Base-by-base conservation (phyloP, 2,329 filamentous ascomycete genomes). In the Penicillium sumatraense region DNA sequence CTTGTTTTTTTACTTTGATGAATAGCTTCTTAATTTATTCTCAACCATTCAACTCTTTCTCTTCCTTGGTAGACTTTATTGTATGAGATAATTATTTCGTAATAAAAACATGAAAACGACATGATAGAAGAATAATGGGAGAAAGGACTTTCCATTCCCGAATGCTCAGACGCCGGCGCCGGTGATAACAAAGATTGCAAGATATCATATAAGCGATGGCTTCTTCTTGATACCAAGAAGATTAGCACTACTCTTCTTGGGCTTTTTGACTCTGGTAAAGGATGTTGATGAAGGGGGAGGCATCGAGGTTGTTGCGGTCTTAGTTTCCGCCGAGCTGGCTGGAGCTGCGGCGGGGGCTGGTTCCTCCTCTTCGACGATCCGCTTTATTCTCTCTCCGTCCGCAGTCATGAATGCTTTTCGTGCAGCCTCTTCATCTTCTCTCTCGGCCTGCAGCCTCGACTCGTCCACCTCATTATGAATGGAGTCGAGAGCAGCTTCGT, bases 161-260 rank as follows among this genome's bases (percentile, higher is more conserved):
- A 24, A 18, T 23, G 41, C 36, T 35, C 20, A 53, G 55, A 63
- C 57, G 62, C 59, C 61, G 38, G 49, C 54, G 58, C 56, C 52
- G 51, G 44, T 48, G 40, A 49, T n/a, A 51, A 47, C 45, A 6
- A 45, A 50, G 20, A 45, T 41, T 40, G 7, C 14, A 41, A 41
- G 49, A 33, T 11, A 41, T 63, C 57, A 72, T 20, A 72, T 63
- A 49, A 87, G 67, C 1, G 83, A 79, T 14, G 82, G 78, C 75
- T 92, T 93, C 81, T 91, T 95, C 80, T 96, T 97, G 66, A 97
- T 93, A 1, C 93, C 92, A 46, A 96, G 74, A 20, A 87, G 78
- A 13, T 88, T 86, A n/a, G n/a, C n/a, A 54, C 89, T 84, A 56
- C 95, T 87, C 75, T 95, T 96, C 78, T 96, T 98, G 77, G 91